phyloP scores from a whole-genome alignment of 352 stramenopile genomes.

The Pythium diclinum region DNA sequence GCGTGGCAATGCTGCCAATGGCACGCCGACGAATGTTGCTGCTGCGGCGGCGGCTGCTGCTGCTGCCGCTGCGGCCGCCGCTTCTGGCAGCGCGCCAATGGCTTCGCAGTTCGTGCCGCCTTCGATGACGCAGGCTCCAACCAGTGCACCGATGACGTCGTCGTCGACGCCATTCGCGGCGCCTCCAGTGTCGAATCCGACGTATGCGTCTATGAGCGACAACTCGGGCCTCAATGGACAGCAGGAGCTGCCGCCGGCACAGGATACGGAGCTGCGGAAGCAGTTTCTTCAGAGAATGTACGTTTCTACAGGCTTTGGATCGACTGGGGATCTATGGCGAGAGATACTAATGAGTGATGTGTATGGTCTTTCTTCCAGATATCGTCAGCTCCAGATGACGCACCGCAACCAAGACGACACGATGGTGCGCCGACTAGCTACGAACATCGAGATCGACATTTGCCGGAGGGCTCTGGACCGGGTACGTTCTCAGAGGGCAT shows the following conservation, averaged over 20 bases:
- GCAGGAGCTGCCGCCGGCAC: constrained; percentile 28
- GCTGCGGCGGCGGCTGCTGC: neutral
- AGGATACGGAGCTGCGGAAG: constrained; percentile 42
- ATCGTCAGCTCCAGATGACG: constrained; percentile 57
- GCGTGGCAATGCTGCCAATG: constrained; percentile 9
- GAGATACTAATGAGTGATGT: neutral
- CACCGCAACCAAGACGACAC: constrained; percentile 54
- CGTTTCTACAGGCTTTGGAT: neutral
- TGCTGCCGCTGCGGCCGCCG: neutral
- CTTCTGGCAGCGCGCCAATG: neutral
- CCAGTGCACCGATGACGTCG: neutral
- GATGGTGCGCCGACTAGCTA: constrained; percentile 52
- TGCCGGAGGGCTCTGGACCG: constrained; percentile 40
- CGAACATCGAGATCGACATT: constrained; percentile 64
- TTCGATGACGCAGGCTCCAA: neutral
- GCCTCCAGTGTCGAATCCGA: constrained; percentile 1
- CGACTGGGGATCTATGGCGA: no score
- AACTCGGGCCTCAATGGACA: constrained; percentile 4
- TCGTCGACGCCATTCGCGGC: neutral
- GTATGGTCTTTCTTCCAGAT: constrained; percentile 31
- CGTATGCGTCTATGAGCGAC: constrained; percentile 11
- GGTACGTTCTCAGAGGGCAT: constrained; percentile 26
- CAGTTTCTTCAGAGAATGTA: constrained; percentile 47
- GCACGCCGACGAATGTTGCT: neutral
- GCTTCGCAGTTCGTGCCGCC: neutral